These are phyloP conservation scores for Lactarius trivialis DNA, from an alignment of 768 basidiomycete genomes.

Conservation along the genomic window DNA sequence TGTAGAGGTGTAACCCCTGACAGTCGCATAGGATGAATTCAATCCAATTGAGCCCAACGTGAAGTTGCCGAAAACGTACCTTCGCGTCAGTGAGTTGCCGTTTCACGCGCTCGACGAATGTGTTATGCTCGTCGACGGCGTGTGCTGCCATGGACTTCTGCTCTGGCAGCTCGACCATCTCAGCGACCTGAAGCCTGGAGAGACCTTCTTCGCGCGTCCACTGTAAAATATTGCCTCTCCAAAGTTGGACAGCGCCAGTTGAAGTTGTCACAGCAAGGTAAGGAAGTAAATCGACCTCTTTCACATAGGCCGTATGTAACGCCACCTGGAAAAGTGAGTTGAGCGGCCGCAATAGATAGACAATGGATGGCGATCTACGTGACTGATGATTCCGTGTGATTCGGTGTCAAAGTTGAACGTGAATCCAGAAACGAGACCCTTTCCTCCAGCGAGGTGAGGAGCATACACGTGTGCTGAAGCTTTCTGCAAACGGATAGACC, in stretches of 20 bases:
- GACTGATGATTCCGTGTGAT: constrained; percentile 59
- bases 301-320: constrained; percentile 42
- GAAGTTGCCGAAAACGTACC: constrained; percentile 34
- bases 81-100: constrained; percentile 57
- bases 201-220: constrained; percentile 85
- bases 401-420: constrained; percentile 60
- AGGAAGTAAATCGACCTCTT: constrained; percentile 33
- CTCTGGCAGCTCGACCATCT: constrained; percentile 77
- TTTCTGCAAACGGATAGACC: constrained; percentile 35
- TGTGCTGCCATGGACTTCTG: constrained; percentile 33
- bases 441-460: constrained; percentile 40
- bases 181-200: constrained; percentile 52
- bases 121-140: constrained; percentile 36
- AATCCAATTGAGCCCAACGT: not conserved
- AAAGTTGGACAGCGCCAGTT: constrained; percentile 73
- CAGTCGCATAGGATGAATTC: not conserved
- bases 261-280: constrained; percentile 56
- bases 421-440: constrained; percentile 44
- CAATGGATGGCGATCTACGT: constrained; percentile 39
- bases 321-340: constrained; percentile 37
- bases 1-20: constrained; percentile 66
- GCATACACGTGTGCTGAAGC: constrained; percentile 49
- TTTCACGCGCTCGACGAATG: constrained; percentile 42
- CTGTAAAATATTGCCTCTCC: constrained; percentile 51
- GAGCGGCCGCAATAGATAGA: not conserved